These are phyloP conservation scores for Dryadomyces quercus-mongolicae DNA, from an alignment of 2,329 filamentous ascomycete genomes.

Conservation along the genomic window DNA sequence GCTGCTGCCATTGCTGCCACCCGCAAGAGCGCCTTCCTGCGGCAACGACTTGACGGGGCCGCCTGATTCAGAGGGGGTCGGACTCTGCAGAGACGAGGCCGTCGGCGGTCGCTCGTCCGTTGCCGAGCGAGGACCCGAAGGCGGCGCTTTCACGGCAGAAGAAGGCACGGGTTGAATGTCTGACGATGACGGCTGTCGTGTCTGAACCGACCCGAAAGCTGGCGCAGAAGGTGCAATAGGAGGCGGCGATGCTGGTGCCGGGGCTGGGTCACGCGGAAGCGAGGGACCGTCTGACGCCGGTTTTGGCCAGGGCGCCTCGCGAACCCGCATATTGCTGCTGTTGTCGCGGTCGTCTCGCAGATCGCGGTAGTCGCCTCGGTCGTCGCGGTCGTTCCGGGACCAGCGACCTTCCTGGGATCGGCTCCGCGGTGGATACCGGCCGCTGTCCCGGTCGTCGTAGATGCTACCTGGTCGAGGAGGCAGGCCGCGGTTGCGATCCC, in stretches of 20 bases:
- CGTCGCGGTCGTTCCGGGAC: conserved; percentile 35
- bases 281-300: conserved; percentile 31
- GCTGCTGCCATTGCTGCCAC: neutral
- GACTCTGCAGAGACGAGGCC: conserved; percentile 22
- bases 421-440: conserved; percentile 43
- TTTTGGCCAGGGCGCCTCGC: conserved; percentile 38
- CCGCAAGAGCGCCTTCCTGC: conserved; percentile 15
- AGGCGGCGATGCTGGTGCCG: conserved; percentile 39
- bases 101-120: conserved; percentile 32
- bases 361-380: conserved; percentile 29
- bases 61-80: neutral
- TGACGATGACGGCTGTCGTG: conserved; percentile 25
- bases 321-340: conserved; percentile 18
- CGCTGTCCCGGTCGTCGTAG: conserved; percentile 47
- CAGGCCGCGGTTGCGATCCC: conserved; percentile 35
- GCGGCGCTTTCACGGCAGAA: conserved; percentile 33
- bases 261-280: conserved; percentile 30
- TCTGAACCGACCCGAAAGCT: conserved; percentile 43
- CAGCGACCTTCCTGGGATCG: conserved; percentile 54
- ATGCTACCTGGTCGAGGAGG: conserved; percentile 26
- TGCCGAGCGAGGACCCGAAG: conserved; percentile 40
- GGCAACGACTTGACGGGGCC: conserved; percentile 23
- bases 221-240: conserved; percentile 46
- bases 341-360: conserved; percentile 19
- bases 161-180: conserved; percentile 19